These are phyloP conservation scores for Dactylella cylindrospora DNA, from an alignment of 2,329 filamentous ascomycete species.

Conservation along the genomic window DNA sequence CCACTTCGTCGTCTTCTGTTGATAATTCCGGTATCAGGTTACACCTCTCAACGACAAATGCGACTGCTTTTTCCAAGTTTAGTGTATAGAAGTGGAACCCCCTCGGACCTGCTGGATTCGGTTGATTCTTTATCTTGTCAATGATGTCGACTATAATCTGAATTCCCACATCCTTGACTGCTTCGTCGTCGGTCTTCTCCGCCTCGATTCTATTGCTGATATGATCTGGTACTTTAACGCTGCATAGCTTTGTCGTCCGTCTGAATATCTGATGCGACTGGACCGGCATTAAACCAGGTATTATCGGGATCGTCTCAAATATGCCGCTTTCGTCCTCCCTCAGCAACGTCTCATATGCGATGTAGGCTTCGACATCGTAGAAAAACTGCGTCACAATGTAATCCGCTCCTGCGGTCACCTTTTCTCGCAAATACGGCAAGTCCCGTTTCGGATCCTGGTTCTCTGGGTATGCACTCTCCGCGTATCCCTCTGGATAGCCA, in stretches of 20 bases:
- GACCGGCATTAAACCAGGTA: conserved; percentile 95
- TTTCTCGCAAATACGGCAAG: conserved; percentile 84
- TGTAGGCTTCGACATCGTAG: conserved; percentile 83
- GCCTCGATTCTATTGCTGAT: conserved; percentile 70
- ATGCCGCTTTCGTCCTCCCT: conserved; percentile 78
- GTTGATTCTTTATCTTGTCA: conserved; percentile 65
- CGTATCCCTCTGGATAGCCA: conserved; percentile 91
- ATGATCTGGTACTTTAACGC: conserved; percentile 73
- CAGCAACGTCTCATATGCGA: conserved; percentile 73
- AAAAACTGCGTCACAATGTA: conserved; percentile 99
- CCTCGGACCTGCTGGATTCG: conserved; percentile 55
- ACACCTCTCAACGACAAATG: conserved; percentile 84
- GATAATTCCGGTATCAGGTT: conserved; percentile 68
- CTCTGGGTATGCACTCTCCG: conserved; percentile 85
- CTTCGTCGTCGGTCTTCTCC: conserved; percentile 76
- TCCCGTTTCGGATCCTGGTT: conserved; percentile 67
- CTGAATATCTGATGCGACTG: conserved; percentile 96
- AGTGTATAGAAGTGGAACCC: conserved; percentile 98
- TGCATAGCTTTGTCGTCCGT: conserved; percentile 89
- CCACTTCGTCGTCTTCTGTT: conserved; percentile 54
- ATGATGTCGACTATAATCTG: conserved; percentile 83
- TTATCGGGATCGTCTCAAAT: conserved; percentile 84
- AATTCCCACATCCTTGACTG: conserved; percentile 76
- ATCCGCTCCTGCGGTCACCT: conserved; percentile 86
- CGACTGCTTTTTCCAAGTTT: conserved; percentile 93